Evolutionary conservation across 2,329 filamentous ascomycete species (phyloP), one percentile per base, ranked within the genome.

Genomic region (Ceratocystis cacaofunesta): DNA sequence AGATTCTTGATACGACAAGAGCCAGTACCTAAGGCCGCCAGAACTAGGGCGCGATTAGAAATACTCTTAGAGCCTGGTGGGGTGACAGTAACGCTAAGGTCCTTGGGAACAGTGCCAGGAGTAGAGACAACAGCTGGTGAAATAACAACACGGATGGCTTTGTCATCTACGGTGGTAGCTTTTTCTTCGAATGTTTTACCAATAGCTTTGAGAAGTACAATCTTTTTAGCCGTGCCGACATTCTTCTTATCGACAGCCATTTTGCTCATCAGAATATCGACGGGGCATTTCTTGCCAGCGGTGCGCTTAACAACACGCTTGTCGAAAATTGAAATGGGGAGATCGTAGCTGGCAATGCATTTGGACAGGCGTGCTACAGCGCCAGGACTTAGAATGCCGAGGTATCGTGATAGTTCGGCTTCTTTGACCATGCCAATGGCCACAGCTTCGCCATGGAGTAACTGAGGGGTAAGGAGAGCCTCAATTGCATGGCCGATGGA

Each of bases 181-280:
- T 87, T 89, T 65, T 85, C 87, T 76, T 99, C 94, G 72, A 92
- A 77, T 0, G 91, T 95, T 71, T 87, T 85, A 66, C 94, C 94
- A 72, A 99, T 95, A 12, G 88, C 88, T 0, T 91, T 92, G 10
- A 99, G 80, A 6, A 99, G 82, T 5, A 96, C 92, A 69, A 99
- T 88, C 77, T 96, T 97, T 80, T 99, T 99, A 75, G 92, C 91
- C 67, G 84, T 84, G 1, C 94, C 94, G 57, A 95, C 89, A 70
- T 99, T 99, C 80, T 99, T 99, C 82, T 99, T 99, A 77, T 99
- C 94, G 7, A 99, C 88, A 0, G 88, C 91, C 94, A 99, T 99
- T 74, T 95, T 95, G 69, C 87, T 82, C 66, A 99, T 81, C 63
- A 99, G 76, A 44, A 88, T 82, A 70, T 96, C 89, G 1, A 96